These are phyloP conservation scores for Colletotrichum higginsianum DNA, from an alignment of 2,329 filamentous ascomycete genomes.

Conservation along the genomic window DNA sequence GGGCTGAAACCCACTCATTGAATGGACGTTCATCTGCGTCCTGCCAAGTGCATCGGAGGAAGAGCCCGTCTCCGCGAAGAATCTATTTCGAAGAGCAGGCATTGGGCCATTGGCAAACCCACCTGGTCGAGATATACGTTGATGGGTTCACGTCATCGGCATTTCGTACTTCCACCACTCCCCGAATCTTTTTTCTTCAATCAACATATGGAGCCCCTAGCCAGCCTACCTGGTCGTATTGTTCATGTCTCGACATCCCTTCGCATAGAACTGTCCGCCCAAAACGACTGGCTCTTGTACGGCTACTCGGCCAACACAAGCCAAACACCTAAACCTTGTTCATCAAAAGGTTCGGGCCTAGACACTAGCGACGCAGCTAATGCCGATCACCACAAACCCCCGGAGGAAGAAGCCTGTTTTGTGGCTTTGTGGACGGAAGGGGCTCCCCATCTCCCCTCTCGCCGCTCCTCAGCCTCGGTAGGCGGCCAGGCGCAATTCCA, in stretches of 20 bases:
- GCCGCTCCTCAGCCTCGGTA: not conserved
- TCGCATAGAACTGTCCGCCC: not conserved
- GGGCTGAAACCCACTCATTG: not conserved
- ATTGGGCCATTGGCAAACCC: not conserved
- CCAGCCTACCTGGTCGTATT: not conserved
- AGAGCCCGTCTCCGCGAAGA: not conserved
- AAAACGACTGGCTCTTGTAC: conserved; percentile 15
- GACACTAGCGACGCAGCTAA: conserved; percentile 35
- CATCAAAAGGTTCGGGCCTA: conserved; percentile 1
- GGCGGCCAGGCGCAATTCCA: conserved; percentile 4
- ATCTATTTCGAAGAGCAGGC: not conserved
- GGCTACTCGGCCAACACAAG: not conserved
- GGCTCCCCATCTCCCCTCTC: not conserved
- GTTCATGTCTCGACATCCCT: not conserved
- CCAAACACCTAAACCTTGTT: not conserved
- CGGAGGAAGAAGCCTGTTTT: conserved; percentile 30
- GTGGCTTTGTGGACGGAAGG: conserved; percentile 17
- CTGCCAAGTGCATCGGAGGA: not conserved
- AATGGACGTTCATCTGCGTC: not conserved
- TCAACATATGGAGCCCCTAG: not conserved
- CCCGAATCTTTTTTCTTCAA: not conserved
- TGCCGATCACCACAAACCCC: conserved; percentile 35
- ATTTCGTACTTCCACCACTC: not conserved
- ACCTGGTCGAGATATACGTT: not conserved
- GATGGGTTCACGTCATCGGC: not conserved